Evolutionary conservation across 768 basidiomycete genomes (phyloP).

Genomic region (Hypholoma sublateritium): DNA sequence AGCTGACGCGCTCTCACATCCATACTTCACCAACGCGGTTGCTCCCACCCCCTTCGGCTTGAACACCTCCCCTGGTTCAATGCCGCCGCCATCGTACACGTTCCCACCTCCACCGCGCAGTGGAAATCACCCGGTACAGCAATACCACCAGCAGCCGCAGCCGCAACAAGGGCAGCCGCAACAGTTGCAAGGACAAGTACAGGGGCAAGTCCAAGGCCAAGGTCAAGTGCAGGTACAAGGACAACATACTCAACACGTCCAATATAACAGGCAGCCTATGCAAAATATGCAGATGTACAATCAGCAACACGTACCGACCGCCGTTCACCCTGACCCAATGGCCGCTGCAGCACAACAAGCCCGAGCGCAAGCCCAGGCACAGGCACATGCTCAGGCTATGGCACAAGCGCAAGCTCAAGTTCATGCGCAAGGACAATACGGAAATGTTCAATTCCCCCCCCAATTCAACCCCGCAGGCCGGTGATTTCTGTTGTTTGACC

Average conservation of each 20-base stretch:
- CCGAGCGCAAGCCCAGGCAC: conserved; percentile 36
- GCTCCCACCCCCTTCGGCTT: conserved; percentile 40
- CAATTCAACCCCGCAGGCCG: conserved; percentile 25
- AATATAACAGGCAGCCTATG: conserved; percentile 23
- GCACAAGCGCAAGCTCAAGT: conserved; percentile 41
- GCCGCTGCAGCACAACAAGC: conserved; percentile 14
- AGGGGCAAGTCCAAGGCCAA: conserved; percentile 24
- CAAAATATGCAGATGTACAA: conserved; percentile 24
- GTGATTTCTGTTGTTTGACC: conserved; percentile 2
- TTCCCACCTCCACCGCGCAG: conserved; percentile 65
- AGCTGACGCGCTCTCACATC: conserved; percentile 86
- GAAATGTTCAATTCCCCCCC: conserved; percentile 25
- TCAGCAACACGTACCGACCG: conserved; percentile 14
- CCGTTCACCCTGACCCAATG: conserved; percentile 17
- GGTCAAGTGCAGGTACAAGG: conserved; percentile 29
- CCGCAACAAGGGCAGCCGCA: conserved; percentile 35
- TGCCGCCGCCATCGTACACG: conserved; percentile 69
- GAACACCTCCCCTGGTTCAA: conserved; percentile 50
- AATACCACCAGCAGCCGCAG: conserved; percentile 41
- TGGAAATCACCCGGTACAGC: conserved; percentile 37
- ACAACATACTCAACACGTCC: conserved; percentile 31
- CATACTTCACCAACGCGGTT: conserved; percentile 76
- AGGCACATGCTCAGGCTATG: conserved; percentile 38
- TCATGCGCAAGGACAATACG: conserved; percentile 33
- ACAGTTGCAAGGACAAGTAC: conserved; percentile 24